Percentiles rank a stretch among this genome's conserved stretches.
Conservation (phyloP, 148 eudicot genomes). For the Nepenthes gracilis region DNA sequence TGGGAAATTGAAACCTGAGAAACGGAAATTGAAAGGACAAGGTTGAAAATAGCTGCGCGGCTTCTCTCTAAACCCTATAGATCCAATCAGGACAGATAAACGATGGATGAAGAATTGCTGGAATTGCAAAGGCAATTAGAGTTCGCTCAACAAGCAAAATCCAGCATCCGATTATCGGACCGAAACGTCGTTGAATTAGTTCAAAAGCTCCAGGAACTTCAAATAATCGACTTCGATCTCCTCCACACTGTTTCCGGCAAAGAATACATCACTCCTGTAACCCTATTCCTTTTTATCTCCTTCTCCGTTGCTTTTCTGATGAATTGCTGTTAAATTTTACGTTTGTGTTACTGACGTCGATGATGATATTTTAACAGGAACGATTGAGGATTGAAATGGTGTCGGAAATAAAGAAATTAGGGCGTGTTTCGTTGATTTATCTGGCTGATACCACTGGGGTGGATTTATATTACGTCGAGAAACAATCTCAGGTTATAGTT, state of each 20-base stretch:
- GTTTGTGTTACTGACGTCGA: neutral
- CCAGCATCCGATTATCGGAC: conserved; percentile 91
- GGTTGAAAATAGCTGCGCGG: too few species aligned
- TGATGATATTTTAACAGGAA: conserved; percentile 31
- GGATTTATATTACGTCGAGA: conserved; percentile 91
- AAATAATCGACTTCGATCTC: conserved; percentile 91
- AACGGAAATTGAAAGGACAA: too few species aligned
- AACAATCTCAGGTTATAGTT: conserved; percentile 55
- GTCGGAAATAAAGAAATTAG: conserved; percentile 49
- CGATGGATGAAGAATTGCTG: conserved; percentile 83
- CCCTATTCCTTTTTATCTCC: neutral
- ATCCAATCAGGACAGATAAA: neutral
- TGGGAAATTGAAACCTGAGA: too few species aligned
- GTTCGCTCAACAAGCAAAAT: conserved; percentile 81
- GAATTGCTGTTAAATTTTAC: neutral
- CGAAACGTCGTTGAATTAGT: conserved; percentile 97
- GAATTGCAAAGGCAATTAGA: conserved; percentile 88
- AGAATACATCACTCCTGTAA: conserved; percentile 91
- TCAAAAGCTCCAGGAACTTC: conserved; percentile 75
- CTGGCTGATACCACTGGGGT: conserved; percentile 74
- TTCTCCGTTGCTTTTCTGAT: neutral
- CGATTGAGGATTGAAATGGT: conserved; percentile 76
- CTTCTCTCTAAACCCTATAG: too few species aligned
- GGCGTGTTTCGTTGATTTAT: conserved; percentile 89
- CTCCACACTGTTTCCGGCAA: conserved; percentile 94